These are phyloP conservation scores for Oryza brachyantha DNA, from an alignment of 176 grass and related monocot species.

Conservation along the genomic window DNA sequence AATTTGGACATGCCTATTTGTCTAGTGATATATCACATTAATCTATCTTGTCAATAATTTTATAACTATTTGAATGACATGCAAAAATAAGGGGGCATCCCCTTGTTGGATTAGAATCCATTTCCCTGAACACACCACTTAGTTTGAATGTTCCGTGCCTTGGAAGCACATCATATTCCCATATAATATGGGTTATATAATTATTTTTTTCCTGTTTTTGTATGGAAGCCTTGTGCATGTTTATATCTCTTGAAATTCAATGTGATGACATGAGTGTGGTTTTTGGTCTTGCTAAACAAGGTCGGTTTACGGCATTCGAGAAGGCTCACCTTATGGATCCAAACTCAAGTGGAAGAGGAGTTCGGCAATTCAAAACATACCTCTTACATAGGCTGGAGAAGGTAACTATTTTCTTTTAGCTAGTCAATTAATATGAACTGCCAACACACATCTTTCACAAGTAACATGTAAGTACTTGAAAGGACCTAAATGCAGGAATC, in stretches of 20 bases:
- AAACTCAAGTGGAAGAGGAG: constrained; percentile 59
- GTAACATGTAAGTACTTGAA: neutral
- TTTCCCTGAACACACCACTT: neutral
- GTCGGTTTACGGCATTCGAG: constrained; percentile 90
- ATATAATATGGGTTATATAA: neutral
- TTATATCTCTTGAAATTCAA: neutral
- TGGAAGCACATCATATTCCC: neutral
- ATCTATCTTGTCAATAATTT: no score
- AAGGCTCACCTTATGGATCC: constrained; percentile 74
- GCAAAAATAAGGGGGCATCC: no score
- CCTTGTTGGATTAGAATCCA: no score
- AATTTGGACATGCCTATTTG: no score
- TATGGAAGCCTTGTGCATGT: neutral
- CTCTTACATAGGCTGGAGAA: constrained; percentile 80
- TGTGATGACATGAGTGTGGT: neutral
- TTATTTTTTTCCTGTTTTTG: neutral
- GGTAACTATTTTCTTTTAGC: constrained; percentile 40
- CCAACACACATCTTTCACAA: neutral
- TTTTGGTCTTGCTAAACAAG: constrained; percentile 39
- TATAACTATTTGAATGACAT: no score
- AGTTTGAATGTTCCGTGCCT: no score
- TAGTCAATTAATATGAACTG: neutral
- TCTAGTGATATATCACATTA: no score
- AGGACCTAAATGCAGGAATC: neutral
- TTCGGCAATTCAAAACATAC: constrained; percentile 95